Conservation (phyloP, 2,329 filamentous ascomycete genomes). For the Zalaria obscura region DNA sequence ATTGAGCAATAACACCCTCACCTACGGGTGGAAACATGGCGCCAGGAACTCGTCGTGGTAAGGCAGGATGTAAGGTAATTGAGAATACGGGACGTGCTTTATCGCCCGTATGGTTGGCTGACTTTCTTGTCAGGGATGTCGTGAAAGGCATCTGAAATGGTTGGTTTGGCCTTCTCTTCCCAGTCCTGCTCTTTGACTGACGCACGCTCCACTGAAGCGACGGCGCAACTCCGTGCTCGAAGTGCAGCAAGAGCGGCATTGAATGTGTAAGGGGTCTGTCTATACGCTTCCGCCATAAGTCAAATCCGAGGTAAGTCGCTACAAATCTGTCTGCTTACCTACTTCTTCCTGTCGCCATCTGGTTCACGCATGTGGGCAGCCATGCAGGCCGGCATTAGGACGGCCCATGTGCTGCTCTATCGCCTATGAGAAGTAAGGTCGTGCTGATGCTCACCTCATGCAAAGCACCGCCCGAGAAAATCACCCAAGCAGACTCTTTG, state of each 20-base stretch:
- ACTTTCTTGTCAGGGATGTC: slow-evolving; percentile 12
- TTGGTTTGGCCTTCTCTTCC: slow-evolving; percentile 2
- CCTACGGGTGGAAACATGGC: too few relatives aligned
- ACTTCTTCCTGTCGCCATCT: background rate
- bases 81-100: too few relatives aligned
- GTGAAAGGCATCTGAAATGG: slow-evolving; percentile 16
- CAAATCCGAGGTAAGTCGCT: slow-evolving; percentile 14
- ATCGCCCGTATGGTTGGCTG: too few relatives aligned
- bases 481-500: background rate
- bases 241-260: slow-evolving; percentile 16
- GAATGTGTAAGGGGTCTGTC: slow-evolving; percentile 17
- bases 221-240: slow-evolving; percentile 14
- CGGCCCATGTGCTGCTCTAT: background rate
- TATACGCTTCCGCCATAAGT: slow-evolving; percentile 17
- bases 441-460: background rate
- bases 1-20: too few relatives aligned
- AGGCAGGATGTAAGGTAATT: too few relatives aligned
- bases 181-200: background rate
- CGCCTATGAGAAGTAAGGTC: background rate
- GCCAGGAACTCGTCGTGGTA: too few relatives aligned
- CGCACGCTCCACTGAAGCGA: slow-evolving; percentile 8
- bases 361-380: background rate
- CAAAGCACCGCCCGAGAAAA: background rate
- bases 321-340: background rate
- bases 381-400: background rate